These are phyloP conservation scores for Trichoderma koningiopsis DNA, from an alignment of 2,329 filamentous ascomycete genomes.

Conservation along the genomic window DNA sequence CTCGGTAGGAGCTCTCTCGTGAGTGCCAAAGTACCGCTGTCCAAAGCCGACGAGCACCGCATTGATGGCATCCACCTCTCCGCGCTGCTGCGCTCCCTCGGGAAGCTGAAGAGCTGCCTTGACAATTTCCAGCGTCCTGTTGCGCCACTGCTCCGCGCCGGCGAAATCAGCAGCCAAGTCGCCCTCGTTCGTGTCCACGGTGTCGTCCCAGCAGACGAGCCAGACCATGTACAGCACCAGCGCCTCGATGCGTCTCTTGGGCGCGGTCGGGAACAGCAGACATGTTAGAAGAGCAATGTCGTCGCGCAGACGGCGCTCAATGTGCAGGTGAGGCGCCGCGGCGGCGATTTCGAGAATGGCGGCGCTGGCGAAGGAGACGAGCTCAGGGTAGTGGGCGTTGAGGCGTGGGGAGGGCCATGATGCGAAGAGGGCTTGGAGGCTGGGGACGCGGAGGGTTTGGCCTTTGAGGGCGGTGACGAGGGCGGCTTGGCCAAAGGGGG, in stretches of 20 bases:
- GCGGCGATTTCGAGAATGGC: slow-evolving; percentile 39
- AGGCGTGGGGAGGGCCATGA: slow-evolving; percentile 32
- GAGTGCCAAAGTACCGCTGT: slow-evolving; percentile 20
- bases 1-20: slow-evolving; percentile 1
- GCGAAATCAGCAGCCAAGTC: slow-evolving; percentile 35
- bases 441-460: slow-evolving; percentile 34
- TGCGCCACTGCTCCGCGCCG: slow-evolving; percentile 34
- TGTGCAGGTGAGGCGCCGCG: slow-evolving; percentile 33
- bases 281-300: slow-evolving; percentile 35
- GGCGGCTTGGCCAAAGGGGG: slow-evolving; percentile 26
- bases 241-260: slow-evolving; percentile 27
- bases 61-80: slow-evolving; percentile 31
- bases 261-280: slow-evolving; percentile 33
- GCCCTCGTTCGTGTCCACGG: slow-evolving; percentile 36
- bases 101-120: slow-evolving; percentile 27
- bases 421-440: slow-evolving; percentile 33
- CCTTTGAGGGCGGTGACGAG: slow-evolving; percentile 34
- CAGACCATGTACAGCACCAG: slow-evolving; percentile 35
- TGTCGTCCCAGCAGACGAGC: slow-evolving; percentile 41
- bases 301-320: slow-evolving; percentile 36
- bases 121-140: slow-evolving; percentile 30
- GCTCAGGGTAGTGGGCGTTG: slow-evolving; percentile 31
- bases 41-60: slow-evolving; percentile 33
- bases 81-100: neutral
- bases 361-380: slow-evolving; percentile 30